Base-by-base conservation (phyloP, 2,329 filamentous ascomycete genomes). In the Exophiala xenobiotica region DNA sequence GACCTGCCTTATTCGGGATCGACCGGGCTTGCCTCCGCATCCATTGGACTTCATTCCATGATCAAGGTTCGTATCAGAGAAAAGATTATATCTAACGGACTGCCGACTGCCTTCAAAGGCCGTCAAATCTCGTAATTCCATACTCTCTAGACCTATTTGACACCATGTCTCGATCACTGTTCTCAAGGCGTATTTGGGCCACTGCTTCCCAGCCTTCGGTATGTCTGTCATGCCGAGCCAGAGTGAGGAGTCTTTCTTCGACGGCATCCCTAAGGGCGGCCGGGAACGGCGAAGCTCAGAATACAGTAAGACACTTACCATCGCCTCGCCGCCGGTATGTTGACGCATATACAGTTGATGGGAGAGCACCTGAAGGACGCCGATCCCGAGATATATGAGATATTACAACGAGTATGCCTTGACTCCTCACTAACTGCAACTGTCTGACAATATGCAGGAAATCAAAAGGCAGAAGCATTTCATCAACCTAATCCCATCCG, bases 401-500 rank as follows among this genome's bases (percentile, higher is more conserved):
- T 97, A 64, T 83, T 97, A 62, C 87, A 95, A 71, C 92, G 90
- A 80, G 90, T 95, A 73, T 64, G 71, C 53, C 20, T 20, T 20
- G 16, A 14, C 26, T 19, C 14, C 29, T 44, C 33, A 19, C 23
- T 23, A 24, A 19, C 24, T 43, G 35, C 33, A 42, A 23, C 16
- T 33, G 11, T 42, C 43, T 52, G 18, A 55, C 35, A 5, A 6
- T 26, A 8, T 23, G 20, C 20, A 56, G 54, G 61, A 63, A 44
- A 63, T 57, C 33, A 54, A 96, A 82, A 90, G 93, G 70, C 93
- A 99, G 80, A 86, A 90, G 73, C 91, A 99, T 81, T 97, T 91
- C 65, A 95, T 99, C 75, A 89, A 97, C 69, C 86, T 99, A 70
- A 99, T 99, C 67, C 92, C 93, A 68, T 97, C 93, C 51, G 93